phyloP scores from a whole-genome alignment of 2,329 filamentous ascomycete species.

The Ophiostoma novo-ulmi region DNA sequence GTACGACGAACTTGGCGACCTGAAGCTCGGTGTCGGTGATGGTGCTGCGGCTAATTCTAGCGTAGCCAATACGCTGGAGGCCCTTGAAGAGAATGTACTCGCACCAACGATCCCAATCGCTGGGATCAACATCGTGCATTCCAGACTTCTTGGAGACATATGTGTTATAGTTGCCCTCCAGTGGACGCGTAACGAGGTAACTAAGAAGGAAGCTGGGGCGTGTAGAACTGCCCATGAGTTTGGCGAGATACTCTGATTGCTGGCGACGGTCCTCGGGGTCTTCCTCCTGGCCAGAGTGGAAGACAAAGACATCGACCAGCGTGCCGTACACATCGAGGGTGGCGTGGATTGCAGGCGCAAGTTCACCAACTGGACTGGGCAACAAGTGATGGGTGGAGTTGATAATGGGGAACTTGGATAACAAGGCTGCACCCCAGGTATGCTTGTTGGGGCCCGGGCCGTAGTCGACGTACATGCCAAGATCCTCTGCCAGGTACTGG shows the following conservation, averaged over 20 bases:
- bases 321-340: conserved; percentile 90
- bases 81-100: conserved; percentile 97
- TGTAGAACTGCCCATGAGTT: conserved; percentile 77
- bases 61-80: conserved; percentile 79
- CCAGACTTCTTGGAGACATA: conserved; percentile 82
- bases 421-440: conserved; percentile 88
- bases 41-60: conserved; percentile 77
- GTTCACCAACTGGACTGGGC: conserved; percentile 86
- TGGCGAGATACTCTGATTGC: conserved; percentile 78
- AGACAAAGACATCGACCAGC: conserved; percentile 88
- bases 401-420: conserved; percentile 93
- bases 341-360: conserved; percentile 94
- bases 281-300: conserved; percentile 97
- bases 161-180: conserved; percentile 92
- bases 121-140: conserved; percentile 91
- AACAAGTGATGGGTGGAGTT: conserved; percentile 95
- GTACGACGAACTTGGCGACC: conserved; percentile 90
- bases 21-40: conserved; percentile 98
- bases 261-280: conserved; percentile 85
- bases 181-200: conserved; percentile 86
- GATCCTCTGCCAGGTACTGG: conserved; percentile 88
- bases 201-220: conserved; percentile 80
- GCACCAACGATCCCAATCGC: conserved; percentile 97
- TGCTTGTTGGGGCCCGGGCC: conserved; percentile 98
- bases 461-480: conserved; percentile 98